Evolutionary conservation across 2,329 filamentous ascomycete genomes (phyloP), one percentile per base, ranked within the genome.

Genomic region (Podosphaera leucotricha): DNA sequence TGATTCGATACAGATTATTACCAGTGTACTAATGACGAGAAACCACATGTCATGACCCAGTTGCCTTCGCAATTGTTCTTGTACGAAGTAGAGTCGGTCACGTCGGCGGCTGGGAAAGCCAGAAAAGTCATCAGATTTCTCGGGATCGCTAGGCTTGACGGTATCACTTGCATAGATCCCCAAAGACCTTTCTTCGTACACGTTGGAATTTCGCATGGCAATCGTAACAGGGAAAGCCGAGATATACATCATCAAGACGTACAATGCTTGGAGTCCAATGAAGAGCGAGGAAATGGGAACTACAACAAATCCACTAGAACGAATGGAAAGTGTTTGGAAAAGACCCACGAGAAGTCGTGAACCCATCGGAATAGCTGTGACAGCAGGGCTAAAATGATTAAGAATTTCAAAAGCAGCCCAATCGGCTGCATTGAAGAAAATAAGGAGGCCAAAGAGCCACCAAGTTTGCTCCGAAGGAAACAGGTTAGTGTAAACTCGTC

Each of bases 101-200:
- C 22, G 43, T 21, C 13, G 30, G 20, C 30, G 21, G 7, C 8
- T 38, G 19, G 36, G 42, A 11, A 37, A 44, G 19, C 8, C n/a
- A 16, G 18, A 11, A 16, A 26, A 18, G 35, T 39, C n/a, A 15
- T 28, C n/a, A 5, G 21, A 18, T 24, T 24, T 46, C 28, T 43
- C 26, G 18, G 26, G 18, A 44, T 21, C 5, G 20, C 15, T n/a
- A 33, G 20, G 24, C 37, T 30, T 5, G 35, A 18, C 33, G 33
- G 8, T 20, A 21, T 52, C 49, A 8, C 52, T 46, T 10, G 57
- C 59, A 46, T 75, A 72, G 26, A 77, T 68, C 0, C 75, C 75
- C 1, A 81, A 62, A 0, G 71, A 75, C 6, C 73, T 65, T 53
- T 82, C 76, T 55, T 81, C 77, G 54, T 82, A 82, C 24, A 79